Base-by-base conservation (phyloP, 768 basidiomycete species). In the Psilocybe cubensis region DNA sequence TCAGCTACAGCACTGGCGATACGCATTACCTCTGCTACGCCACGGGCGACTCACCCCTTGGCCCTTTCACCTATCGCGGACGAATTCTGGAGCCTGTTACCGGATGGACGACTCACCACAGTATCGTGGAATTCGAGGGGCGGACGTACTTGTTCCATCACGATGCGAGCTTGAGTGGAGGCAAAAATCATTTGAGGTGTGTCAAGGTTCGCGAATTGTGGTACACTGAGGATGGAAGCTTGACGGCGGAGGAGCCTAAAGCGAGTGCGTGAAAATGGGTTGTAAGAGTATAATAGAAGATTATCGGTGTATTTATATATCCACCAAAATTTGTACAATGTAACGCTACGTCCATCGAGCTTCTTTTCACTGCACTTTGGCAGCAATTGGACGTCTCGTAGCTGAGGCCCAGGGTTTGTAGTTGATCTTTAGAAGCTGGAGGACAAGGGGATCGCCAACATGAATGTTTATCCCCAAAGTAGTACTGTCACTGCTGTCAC, bases 21-120 rank as follows among this genome's bases (percentile, higher is more conserved):
- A 66, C 65, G 6, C 65, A 66, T 48, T 66, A 54, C 41, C 56
- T 66, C 21, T 59, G 57, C 31, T 66, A 66, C 41, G 65, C 63
- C 14, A 64, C 57, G 31, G 60, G 65, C 4, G 54, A 54, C 20
- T 56, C 54, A 20, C 65, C 65, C 23, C 44, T 57, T 4, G 65
- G 65, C 8, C 65, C 65, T 10, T 66, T 66, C 58, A 63, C 58
- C 14, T 66, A 66, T 35, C 57, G 57, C 12, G 63, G 65, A 3
- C 56, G 65, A 21, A 66, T 66, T 18, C 56, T 66, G 55, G 65
- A 66, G 35, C 65, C 65, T 7, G 65, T 66, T 11, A 27, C 59
- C 20, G 65, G 65, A 31, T 66, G 65, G 65, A 66, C 65, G 40
- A 66, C 65, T 3, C 65, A 66, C 47, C 65, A 66, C 43, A 62